A percentile compares a stretch with the other conserved stretches of the same genome.
Evolutionary conservation across 106 monocot species (phyloP).

Genomic region (Allium sativum): DNA sequence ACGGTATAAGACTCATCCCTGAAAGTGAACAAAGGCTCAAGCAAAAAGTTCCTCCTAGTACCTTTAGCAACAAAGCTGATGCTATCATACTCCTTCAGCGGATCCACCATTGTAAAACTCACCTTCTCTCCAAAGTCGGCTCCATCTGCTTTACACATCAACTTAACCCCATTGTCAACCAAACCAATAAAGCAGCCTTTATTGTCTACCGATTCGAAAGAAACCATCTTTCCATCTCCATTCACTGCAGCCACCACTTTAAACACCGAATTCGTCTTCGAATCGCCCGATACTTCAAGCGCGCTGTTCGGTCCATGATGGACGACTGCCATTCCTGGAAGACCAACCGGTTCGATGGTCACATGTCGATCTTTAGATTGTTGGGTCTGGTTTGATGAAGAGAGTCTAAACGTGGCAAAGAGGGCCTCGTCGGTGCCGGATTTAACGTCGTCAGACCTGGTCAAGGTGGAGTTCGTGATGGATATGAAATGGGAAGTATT

Average conservation of each 20-base stretch:
- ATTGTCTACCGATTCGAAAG: conserved; percentile 38
- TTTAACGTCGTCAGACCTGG: conserved; percentile 39
- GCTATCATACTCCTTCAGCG: conserved; percentile 7
- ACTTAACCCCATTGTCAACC: conserved; percentile 12
- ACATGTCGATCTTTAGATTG: conserved; percentile 13
- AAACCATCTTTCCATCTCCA: conserved; percentile 26
- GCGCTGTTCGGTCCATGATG: conserved; percentile 25
- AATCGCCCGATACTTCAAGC: conserved; percentile 5
- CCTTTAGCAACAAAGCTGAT: conserved; percentile 68
- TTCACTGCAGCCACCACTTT: conserved; percentile 42
- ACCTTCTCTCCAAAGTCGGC: neutral
- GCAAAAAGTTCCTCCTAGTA: conserved; percentile 31
- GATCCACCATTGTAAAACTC: neutral
- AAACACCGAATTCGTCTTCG: conserved; percentile 23
- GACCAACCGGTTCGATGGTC: conserved; percentile 64
- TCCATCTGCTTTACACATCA: conserved; percentile 24
- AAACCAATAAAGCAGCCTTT: conserved; percentile 46
- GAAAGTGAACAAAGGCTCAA: conserved; percentile 54
- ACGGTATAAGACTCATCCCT: conserved; percentile 56
- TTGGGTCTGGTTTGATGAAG: neutral
- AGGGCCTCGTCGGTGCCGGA: conserved; percentile 48
- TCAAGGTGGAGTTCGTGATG: conserved; percentile 36
- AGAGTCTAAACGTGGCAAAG: conserved; percentile 61
- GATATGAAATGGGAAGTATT: conserved; percentile 35
- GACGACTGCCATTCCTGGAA: conserved; percentile 54